Conservation (phyloP, 139 green algal genomes). For the Dunaliella sp. region DNA sequence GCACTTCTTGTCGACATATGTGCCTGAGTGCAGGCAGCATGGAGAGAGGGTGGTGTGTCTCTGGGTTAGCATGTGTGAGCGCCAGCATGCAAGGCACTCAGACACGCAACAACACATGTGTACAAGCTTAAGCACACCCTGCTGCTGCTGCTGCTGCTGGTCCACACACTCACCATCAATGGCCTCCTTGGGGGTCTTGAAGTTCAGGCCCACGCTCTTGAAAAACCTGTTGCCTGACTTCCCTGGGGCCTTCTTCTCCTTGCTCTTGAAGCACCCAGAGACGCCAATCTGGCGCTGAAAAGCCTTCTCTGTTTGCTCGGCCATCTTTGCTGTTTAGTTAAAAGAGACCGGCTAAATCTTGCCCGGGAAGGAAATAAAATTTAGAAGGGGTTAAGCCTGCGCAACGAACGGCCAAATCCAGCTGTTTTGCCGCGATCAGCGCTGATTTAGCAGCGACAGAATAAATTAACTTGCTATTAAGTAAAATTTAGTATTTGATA, state of each 20-base stretch:
- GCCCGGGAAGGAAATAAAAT: too few relatives aligned
- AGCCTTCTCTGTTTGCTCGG: slow-evolving; percentile 89
- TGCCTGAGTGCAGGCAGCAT: slow-evolving; percentile 60
- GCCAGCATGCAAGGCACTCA: too few relatives aligned
- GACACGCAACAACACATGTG: not conserved
- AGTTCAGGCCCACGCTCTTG: slow-evolving; percentile 96
- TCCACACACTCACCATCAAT: slow-evolving; percentile 84
- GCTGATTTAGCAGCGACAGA: too few relatives aligned
- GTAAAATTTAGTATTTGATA: too few relatives aligned
- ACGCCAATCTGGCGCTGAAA: slow-evolving; percentile 95
- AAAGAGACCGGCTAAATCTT: too few relatives aligned
- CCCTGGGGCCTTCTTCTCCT: slow-evolving; percentile 79
- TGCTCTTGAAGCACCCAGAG: slow-evolving; percentile 64
- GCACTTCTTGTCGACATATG: slow-evolving; percentile 99
- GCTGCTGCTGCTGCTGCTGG: not conserved
- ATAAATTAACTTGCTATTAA: too few relatives aligned
- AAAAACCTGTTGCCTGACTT: slow-evolving; percentile 88
- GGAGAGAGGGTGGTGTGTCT: not conserved
- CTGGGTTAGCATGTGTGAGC: too few relatives aligned
- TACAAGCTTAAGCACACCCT: not conserved
- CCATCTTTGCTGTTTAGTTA: too few relatives aligned
- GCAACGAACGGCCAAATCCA: too few relatives aligned
- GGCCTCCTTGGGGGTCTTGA: slow-evolving; percentile 97
- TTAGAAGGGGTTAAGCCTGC: too few relatives aligned
- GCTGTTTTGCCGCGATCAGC: too few relatives aligned